Conservation (phyloP, 345 rosid genomes). For the Hibiscus trionum region DNA sequence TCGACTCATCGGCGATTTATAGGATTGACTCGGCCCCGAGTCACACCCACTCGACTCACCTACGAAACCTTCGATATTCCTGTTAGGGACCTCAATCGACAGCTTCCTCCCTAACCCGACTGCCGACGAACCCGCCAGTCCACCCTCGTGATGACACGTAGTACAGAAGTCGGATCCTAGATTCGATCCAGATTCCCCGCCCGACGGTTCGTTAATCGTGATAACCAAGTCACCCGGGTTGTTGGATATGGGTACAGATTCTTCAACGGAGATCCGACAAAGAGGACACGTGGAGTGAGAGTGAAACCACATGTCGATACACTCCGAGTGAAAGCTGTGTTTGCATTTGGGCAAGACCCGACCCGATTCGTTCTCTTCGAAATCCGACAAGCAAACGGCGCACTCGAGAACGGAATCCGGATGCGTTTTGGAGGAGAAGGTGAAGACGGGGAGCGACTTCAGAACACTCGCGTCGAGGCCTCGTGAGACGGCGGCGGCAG, state of each 20-base stretch:
- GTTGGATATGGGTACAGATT: background rate
- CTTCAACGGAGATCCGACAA: conserved; percentile 70
- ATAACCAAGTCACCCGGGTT: conserved; percentile 20
- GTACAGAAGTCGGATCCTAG: conserved; percentile 22
- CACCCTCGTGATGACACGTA: conserved; percentile 24
- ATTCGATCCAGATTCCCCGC: conserved; percentile 20
- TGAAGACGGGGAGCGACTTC: conserved; percentile 60
- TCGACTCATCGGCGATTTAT: conserved; percentile 50
- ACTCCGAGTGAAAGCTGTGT: conserved; percentile 72
- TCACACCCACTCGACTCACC: conserved; percentile 14
- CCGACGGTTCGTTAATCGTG: conserved; percentile 5
- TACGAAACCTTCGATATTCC: conserved; percentile 22
- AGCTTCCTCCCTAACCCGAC: conserved; percentile 29
- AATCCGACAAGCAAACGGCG: conserved; percentile 28
- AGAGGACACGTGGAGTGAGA: conserved; percentile 91
- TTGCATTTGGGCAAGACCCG: conserved; percentile 73
- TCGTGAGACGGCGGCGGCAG: conserved; percentile 14
- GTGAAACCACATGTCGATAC: conserved; percentile 97
- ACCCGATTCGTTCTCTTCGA: conserved; percentile 70
- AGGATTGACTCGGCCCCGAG: conserved; percentile 31
- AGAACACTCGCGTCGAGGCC: conserved; percentile 58
- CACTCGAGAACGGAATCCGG: conserved; percentile 49
- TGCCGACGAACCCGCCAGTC: conserved; percentile 13
- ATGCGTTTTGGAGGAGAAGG: conserved; percentile 31
- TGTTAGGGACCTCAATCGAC: conserved; percentile 32